Evolutionary conservation across 495 filamentous ascomycete genomes (phyloP), one percentile per base, ranked within the genome.

Genomic region (Tuber calosporum): DNA sequence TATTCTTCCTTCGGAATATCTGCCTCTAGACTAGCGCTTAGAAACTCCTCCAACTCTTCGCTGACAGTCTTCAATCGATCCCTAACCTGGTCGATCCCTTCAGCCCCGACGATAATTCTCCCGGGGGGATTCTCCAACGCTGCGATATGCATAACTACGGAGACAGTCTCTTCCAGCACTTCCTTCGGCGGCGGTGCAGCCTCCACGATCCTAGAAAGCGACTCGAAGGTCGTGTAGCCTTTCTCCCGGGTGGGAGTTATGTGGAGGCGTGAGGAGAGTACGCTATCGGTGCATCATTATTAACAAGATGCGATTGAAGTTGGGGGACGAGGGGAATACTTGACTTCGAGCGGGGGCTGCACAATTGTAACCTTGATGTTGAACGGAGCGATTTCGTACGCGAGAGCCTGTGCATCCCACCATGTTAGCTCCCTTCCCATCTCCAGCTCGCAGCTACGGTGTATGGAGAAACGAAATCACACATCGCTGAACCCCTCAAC

Each of bases 31-130:
- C 93, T 97, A 36, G 92, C 90, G 77, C 95, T 92, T 41, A 97
- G 90, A 83, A 97, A 98, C 73, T 97, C 95, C 82, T 98, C 95
- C 53, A 98, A 80, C 83, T 98, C 95, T 81, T 98, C 94, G 70
- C 92, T 96, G 2, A 97, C 91, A 34, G 93, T 97, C 85, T 96
- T 97, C 70, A 99, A 84, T 84, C 97, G 97, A 85, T 98, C 95
- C 78, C 96, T 96, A 30, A 99, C 93, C 40, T 89, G 90, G 7
- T 90, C 88, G 42, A 94, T 90, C 15, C 92, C 93, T 81, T 98
- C 95, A 78, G 91, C 90, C 2, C 95, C 94, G 0, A 98, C 93
- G 74, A 97, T 97, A 81, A 97, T 94, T 41, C 95, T 85, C 4
- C 94, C 93, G 0, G 95, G 95, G 8, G 95, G 95, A 83, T 97